phyloP scores from a whole-genome alignment of 2,329 filamentous ascomycete genomes.

The Xylariaceae sp. region DNA sequence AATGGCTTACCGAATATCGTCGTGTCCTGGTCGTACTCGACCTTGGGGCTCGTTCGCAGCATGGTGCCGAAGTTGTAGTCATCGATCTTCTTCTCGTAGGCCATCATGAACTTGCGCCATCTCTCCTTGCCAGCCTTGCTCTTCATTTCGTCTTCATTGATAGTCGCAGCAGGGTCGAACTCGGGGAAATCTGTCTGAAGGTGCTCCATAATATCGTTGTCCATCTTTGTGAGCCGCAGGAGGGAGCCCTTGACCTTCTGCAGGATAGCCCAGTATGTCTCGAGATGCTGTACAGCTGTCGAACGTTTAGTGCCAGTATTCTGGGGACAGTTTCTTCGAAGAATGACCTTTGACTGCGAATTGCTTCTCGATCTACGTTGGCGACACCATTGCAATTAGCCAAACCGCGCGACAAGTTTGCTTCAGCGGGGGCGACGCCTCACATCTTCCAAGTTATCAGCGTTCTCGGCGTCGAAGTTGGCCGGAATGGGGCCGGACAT shows the following conservation, averaged over 20 bases:
- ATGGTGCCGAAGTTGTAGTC: conserved; percentile 99
- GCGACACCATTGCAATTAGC: background rate
- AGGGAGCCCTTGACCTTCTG: conserved; percentile 85
- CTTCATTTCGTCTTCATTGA: conserved; percentile 96
- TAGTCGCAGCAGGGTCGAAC: conserved; percentile 73
- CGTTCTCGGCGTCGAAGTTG: conserved; percentile 45
- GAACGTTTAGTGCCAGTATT: conserved; percentile 1
- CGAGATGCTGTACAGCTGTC: conserved; percentile 83
- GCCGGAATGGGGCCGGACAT: conserved; percentile 35
- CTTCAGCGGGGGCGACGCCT: conserved; percentile 4
- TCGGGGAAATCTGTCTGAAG: conserved; percentile 87
- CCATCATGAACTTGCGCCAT: conserved; percentile 92
- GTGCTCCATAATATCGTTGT: conserved; percentile 91
- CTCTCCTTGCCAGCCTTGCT: conserved; percentile 89
- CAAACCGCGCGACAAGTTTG: background rate
- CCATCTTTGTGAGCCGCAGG: conserved; percentile 85
- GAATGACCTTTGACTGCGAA: conserved; percentile 91
- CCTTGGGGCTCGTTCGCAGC: conserved; percentile 69
- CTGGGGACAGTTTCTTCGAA: too few relatives aligned
- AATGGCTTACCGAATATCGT: conserved; percentile 76
- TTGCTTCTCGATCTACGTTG: conserved; percentile 86
- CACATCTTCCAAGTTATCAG: conserved; percentile 32
- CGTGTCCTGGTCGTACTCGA: conserved; percentile 79
- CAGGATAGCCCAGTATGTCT: conserved; percentile 95
- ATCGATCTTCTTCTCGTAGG: conserved; percentile 89